These are phyloP conservation scores for Ustilago nuda DNA, from an alignment of 1,284 basidiomycete species.

Conservation along the genomic window DNA sequence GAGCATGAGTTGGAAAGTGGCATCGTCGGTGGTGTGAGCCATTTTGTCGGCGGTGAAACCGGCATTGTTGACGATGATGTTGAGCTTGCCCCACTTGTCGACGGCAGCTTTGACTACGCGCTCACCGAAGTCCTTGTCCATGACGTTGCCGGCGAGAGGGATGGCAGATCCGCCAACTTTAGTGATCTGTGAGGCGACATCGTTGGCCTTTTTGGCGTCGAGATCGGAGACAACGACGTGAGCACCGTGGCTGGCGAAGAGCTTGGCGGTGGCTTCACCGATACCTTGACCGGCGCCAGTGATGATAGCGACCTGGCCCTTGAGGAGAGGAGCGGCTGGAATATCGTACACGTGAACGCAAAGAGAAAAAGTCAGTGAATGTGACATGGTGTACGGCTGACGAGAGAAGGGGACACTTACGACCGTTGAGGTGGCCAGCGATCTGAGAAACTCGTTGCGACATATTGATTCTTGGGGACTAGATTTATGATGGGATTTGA, in stretches of 20 bases:
- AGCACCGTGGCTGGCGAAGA: slow-evolving; percentile 86
- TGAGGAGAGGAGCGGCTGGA: slow-evolving; percentile 60
- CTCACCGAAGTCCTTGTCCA: slow-evolving; percentile 78
- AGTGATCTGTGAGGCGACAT: slow-evolving; percentile 73
- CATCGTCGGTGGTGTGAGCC: slow-evolving; percentile 86
- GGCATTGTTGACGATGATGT: slow-evolving; percentile 81
- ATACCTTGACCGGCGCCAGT: slow-evolving; percentile 74
- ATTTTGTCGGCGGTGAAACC: slow-evolving; percentile 88
- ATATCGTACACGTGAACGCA: neutral
- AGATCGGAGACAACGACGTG: slow-evolving; percentile 81
- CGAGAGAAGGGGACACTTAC: slow-evolving; percentile 27
- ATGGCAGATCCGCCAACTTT: slow-evolving; percentile 77
- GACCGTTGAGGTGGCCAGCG: slow-evolving; percentile 50
- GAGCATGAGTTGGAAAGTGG: slow-evolving; percentile 82
- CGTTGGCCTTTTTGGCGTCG: slow-evolving; percentile 71
- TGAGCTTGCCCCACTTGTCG: slow-evolving; percentile 67
- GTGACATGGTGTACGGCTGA: neutral
- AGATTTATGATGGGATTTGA: neutral
- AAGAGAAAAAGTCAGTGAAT: neutral
- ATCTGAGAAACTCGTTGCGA: slow-evolving; percentile 52
- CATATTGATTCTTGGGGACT: slow-evolving; percentile 18
- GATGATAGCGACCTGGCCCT: slow-evolving; percentile 84
- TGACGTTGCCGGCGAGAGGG: slow-evolving; percentile 58
- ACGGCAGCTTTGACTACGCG: slow-evolving; percentile 81
- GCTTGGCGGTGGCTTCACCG: slow-evolving; percentile 74